These are phyloP conservation scores for Cercospora nicotianae DNA, from an alignment of 2,329 filamentous ascomycete genomes.

Conservation along the genomic window DNA sequence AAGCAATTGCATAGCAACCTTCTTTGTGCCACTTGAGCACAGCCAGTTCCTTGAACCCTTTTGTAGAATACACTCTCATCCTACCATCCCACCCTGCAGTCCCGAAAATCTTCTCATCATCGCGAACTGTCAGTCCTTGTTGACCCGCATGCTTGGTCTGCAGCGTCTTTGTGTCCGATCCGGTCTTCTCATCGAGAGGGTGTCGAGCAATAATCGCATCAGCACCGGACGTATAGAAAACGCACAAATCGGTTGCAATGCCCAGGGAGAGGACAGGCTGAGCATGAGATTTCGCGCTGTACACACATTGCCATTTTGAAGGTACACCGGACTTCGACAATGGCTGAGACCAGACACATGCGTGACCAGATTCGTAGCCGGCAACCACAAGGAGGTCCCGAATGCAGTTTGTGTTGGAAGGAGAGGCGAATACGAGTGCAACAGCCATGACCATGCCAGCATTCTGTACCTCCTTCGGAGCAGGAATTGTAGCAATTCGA, in stretches of 20 bases:
- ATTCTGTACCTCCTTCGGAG: conserved; percentile 49
- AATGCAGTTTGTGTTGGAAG: conserved; percentile 40
- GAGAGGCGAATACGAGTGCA: conserved; percentile 44
- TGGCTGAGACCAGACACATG: conserved; percentile 54
- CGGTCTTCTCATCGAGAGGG: conserved; percentile 48
- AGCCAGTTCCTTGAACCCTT: conserved; percentile 73
- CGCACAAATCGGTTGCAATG: conserved; percentile 45
- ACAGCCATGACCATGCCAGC: conserved; percentile 88
- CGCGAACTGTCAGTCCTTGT: conserved; percentile 73
- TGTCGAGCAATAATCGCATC: conserved; percentile 79
- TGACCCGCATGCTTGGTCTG: conserved; percentile 90
- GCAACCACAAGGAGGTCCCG: conserved; percentile 62
- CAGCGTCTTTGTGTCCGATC: conserved; percentile 35
- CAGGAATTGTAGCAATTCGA: conserved; percentile 62
- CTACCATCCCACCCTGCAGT: conserved; percentile 91
- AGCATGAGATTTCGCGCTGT: conserved; percentile 66
- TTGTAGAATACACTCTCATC: conserved; percentile 70
- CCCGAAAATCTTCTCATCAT: conserved; percentile 78
- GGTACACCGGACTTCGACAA: conserved; percentile 32
- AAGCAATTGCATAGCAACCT: conserved; percentile 79
- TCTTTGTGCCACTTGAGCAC: conserved; percentile 93
- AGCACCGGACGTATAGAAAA: conserved; percentile 77
- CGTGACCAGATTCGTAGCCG: conserved; percentile 83
- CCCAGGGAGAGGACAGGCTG: conserved; percentile 75
- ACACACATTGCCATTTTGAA: conserved; percentile 59